phyloP scores from a whole-genome alignment of 2,329 filamentous ascomycete genomes.

The Coniochaeta sp. region DNA sequence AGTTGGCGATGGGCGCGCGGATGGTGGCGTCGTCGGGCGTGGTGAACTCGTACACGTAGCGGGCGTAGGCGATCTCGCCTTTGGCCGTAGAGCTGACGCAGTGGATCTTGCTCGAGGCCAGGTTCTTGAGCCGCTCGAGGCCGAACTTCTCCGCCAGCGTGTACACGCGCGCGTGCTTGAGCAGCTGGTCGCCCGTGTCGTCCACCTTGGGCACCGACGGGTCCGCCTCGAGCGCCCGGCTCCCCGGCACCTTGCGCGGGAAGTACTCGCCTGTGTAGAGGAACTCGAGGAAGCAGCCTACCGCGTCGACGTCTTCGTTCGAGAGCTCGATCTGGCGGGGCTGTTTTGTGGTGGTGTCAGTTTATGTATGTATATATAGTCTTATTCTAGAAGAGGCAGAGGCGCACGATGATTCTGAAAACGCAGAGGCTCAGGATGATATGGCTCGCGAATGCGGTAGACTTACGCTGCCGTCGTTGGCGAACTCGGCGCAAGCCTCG shows the following conservation, averaged over 20 bases:
- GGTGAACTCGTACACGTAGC: constrained; percentile 82
- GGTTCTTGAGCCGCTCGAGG: constrained; percentile 59
- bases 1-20: constrained; percentile 76
- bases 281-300: constrained; percentile 74
- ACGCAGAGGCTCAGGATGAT: background rate
- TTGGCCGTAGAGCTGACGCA: constrained; percentile 80
- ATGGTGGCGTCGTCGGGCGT: constrained; percentile 61
- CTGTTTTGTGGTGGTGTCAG: constrained; percentile 19
- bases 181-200: constrained; percentile 71
- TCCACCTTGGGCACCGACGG: constrained; percentile 59
- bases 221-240: constrained; percentile 63
- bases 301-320: constrained; percentile 62
- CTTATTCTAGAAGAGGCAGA: background rate
- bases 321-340: constrained; percentile 62
- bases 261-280: constrained; percentile 87
- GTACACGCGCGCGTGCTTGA: constrained; percentile 85
- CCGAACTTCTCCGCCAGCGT: constrained; percentile 77
- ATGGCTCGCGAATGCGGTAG: background rate
- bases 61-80: constrained; percentile 86
- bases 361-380: no score
- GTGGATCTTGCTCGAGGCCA: constrained; percentile 86
- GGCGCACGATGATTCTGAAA: background rate
- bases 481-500: constrained; percentile 54
- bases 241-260: constrained; percentile 56
- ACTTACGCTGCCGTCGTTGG: constrained; percentile 53